These are phyloP conservation scores for Boletus speciosus DNA, from an alignment of 768 basidiomycete genomes.

Conservation along the genomic window DNA sequence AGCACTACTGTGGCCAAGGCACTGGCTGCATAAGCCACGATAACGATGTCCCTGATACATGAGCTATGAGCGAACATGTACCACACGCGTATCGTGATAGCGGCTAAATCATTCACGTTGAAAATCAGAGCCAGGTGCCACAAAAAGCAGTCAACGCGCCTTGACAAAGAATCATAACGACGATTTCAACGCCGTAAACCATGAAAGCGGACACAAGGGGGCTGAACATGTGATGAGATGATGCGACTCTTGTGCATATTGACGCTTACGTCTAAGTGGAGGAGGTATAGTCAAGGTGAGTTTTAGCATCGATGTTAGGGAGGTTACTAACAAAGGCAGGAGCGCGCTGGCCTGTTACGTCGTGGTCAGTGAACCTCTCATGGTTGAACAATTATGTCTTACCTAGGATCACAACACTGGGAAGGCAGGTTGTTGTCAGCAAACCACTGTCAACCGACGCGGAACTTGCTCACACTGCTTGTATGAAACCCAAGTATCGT, in stretches of 20 bases:
- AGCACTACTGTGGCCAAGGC: neutral
- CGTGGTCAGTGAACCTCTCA: neutral
- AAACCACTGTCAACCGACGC: neutral
- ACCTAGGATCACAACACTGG: conserved; percentile 8
- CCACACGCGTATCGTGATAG: conserved; percentile 21
- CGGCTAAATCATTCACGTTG: neutral
- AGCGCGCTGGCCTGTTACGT: neutral
- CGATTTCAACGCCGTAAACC: neutral
- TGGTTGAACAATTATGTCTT: neutral
- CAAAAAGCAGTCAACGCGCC: neutral
- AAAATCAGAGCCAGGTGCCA: neutral
- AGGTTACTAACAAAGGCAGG: neutral
- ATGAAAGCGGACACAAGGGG: neutral
- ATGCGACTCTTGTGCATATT: neutral
- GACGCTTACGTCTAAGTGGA: conserved; percentile 4
- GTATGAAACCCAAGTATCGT: conserved; percentile 7
- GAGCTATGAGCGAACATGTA: conserved; percentile 7
- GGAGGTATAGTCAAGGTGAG: neutral
- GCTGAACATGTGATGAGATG: neutral
- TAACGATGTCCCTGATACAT: neutral
- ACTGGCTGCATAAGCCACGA: neutral
- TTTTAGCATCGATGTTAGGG: neutral
- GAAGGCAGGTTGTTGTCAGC: neutral
- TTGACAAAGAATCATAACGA: conserved; percentile 13
- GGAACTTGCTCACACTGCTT: conserved; percentile 3